Percentiles rank a stretch among this genome's conserved stretches.
Conservation (phyloP, 768 basidiomycete genomes). For the Lenzites betulinus region DNA sequence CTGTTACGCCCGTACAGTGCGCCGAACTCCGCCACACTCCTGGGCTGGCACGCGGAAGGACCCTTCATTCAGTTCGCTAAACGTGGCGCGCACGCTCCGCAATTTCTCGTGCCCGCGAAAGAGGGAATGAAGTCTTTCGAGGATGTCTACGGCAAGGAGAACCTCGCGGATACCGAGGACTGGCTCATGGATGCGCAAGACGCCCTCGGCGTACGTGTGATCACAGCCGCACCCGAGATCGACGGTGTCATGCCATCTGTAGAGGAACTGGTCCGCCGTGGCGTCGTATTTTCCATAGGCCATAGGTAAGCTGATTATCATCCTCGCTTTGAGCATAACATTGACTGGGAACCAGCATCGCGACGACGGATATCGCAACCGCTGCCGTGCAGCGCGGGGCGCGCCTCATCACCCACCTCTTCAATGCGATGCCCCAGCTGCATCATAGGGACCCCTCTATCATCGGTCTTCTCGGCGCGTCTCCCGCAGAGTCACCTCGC, state of each 20-base stretch:
- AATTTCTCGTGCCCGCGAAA: constrained; percentile 61
- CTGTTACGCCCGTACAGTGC: constrained; percentile 70
- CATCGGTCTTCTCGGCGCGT: constrained; percentile 83
- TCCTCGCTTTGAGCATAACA: constrained; percentile 1
- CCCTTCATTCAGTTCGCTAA: constrained; percentile 85
- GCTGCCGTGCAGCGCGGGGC: constrained; percentile 73
- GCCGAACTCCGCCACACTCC: constrained; percentile 64
- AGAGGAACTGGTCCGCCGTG: constrained; percentile 56
- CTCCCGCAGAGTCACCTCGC: constrained; percentile 47
- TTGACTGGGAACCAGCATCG: constrained; percentile 50
- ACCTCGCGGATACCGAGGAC: constrained; percentile 62
- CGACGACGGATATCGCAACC: constrained; percentile 72
- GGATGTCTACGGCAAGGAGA: constrained; percentile 68
- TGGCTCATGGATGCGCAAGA: constrained; percentile 57
- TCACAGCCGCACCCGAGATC: constrained; percentile 88
- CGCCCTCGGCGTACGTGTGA: constrained; percentile 65
- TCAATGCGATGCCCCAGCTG: constrained; percentile 91
- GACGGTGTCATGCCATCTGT: constrained; percentile 78
- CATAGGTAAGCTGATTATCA: constrained; percentile 62
- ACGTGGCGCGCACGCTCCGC: constrained; percentile 78
- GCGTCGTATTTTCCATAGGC: constrained; percentile 83
- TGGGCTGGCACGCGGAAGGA: constrained; percentile 92
- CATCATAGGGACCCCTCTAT: constrained; percentile 92
- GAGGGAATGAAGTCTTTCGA: constrained; percentile 72
- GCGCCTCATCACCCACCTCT: constrained; percentile 86